Percentiles rank a stretch among this genome's conserved stretches.
These are phyloP conservation scores for Chloris gayana DNA, from an alignment of 176 grass and related monocot species.

Conservation along the genomic window DNA sequence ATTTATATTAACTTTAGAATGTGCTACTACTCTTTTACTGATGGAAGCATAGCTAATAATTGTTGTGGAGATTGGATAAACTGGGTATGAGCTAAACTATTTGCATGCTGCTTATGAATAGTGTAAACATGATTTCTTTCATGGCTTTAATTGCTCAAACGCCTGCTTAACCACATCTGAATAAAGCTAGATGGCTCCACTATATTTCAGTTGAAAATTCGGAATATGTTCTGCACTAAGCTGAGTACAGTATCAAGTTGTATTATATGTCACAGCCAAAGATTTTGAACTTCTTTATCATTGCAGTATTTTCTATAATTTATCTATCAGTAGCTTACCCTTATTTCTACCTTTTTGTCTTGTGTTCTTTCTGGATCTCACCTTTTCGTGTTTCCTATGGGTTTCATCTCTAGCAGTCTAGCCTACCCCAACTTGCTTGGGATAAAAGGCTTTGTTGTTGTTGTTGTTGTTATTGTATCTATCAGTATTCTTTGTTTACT, in stretches of 20 bases:
- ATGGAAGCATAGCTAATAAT: neutral
- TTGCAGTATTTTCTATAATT: neutral
- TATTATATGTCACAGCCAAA: neutral
- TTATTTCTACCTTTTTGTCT: too few species aligned
- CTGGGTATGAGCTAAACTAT: neutral
- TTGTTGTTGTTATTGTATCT: too few species aligned
- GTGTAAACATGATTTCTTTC: constrained; percentile 1
- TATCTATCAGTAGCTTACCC: neutral
- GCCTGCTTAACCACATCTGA: neutral
- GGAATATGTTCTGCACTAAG: constrained; percentile 20
- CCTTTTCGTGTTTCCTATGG: too few species aligned
- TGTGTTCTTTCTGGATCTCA: too few species aligned
- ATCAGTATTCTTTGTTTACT: neutral
- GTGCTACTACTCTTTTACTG: neutral
- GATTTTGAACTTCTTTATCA: neutral
- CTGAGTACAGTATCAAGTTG: neutral
- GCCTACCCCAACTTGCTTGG: too few species aligned
- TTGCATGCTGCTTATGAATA: neutral
- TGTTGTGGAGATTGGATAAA: neutral
- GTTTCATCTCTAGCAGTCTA: too few species aligned
- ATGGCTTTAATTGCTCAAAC: neutral
- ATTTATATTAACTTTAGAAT: neutral
- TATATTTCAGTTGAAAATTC: neutral
- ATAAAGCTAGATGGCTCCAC: neutral
- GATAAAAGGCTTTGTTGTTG: too few species aligned